Percentiles rank a stretch among this genome's conserved stretches.
phyloP scores from a whole-genome alignment of 2,329 filamentous ascomycete species.

The Pyricularia pennisetigena region DNA sequence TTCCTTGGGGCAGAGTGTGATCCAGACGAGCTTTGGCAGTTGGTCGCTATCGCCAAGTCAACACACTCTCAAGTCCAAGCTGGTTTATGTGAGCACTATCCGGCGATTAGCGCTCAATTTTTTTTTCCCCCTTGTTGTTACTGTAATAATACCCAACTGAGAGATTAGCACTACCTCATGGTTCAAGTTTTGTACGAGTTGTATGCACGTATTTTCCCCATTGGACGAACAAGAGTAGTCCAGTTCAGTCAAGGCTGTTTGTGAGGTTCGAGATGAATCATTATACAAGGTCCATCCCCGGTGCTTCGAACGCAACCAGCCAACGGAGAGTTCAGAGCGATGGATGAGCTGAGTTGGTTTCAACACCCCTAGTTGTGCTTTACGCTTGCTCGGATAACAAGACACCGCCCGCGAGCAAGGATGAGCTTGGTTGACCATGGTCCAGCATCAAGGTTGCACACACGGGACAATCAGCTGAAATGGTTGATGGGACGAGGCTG shows the following conservation, averaged over 20 bases:
- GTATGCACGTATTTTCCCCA: background rate
- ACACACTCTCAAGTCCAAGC: background rate
- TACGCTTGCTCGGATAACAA: too few species aligned
- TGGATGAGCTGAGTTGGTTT: too few species aligned
- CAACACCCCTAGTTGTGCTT: too few species aligned
- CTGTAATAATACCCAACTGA: conserved; percentile 1
- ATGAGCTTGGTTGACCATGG: too few species aligned
- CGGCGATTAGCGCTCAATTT: background rate
- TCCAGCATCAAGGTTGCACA: too few species aligned
- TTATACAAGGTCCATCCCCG: too few species aligned
- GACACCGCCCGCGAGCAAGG: too few species aligned
- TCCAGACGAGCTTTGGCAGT: background rate
- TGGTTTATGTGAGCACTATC: background rate
- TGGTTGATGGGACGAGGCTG: too few species aligned
- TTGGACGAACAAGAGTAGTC: background rate
- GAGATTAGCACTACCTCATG: background rate
- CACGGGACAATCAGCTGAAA: too few species aligned
- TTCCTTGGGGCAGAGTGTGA: background rate
- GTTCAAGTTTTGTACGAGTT: background rate
- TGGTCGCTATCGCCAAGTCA: background rate
- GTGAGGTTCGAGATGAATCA: background rate
- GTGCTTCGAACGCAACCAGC: too few species aligned
- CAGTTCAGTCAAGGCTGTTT: background rate
- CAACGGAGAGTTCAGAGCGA: too few species aligned
- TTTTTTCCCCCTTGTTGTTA: background rate